Evolutionary conservation across 2,329 filamentous ascomycete species (phyloP).

Genomic region (Paracamarosporium sp.): DNA sequence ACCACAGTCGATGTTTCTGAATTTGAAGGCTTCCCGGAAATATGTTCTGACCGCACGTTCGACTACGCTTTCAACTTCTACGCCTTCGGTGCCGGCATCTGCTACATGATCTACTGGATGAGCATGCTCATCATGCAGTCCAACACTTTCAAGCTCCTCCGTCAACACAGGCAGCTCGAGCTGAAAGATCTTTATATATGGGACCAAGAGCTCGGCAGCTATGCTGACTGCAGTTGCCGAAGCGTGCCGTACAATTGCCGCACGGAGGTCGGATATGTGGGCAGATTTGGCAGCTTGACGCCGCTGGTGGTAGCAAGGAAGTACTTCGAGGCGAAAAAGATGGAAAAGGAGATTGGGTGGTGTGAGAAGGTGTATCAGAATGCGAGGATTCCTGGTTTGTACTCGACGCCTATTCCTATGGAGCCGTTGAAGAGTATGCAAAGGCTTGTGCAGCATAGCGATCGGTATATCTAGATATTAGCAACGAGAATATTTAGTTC

Average conservation of each 20-base stretch:
- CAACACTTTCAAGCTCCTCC: slow-evolving; percentile 40
- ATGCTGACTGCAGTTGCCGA: slow-evolving; percentile 40
- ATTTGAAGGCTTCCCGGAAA: slow-evolving; percentile 35
- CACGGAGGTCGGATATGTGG: slow-evolving; percentile 36
- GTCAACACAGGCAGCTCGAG: slow-evolving; percentile 30
- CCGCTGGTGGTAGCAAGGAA: slow-evolving; percentile 44
- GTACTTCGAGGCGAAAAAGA: slow-evolving; percentile 39
- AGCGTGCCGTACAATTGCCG: slow-evolving; percentile 41
- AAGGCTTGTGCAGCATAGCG: slow-evolving; percentile 28
- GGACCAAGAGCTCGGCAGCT: slow-evolving; percentile 37
- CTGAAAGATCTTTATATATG: slow-evolving; percentile 39
- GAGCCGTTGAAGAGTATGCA: slow-evolving; percentile 36
- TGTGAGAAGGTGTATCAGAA: slow-evolving; percentile 38
- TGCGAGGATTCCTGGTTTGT: slow-evolving; percentile 39
- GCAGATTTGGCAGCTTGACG: slow-evolving; percentile 40
- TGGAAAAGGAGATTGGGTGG: slow-evolving; percentile 34
- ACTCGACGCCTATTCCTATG: slow-evolving; percentile 31
- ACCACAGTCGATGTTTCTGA: slow-evolving; percentile 27
- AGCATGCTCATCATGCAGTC: slow-evolving; percentile 44
- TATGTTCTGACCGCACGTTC: slow-evolving; percentile 35
- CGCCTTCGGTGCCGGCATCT: slow-evolving; percentile 40
- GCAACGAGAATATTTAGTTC: too few species aligned
- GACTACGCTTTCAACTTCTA: slow-evolving; percentile 39
- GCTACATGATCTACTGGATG: slow-evolving; percentile 46
- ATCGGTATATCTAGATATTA: slow-evolving; percentile 26